Conservation (phyloP, 495 filamentous ascomycete genomes). For the Xylaria bambusicola region DNA sequence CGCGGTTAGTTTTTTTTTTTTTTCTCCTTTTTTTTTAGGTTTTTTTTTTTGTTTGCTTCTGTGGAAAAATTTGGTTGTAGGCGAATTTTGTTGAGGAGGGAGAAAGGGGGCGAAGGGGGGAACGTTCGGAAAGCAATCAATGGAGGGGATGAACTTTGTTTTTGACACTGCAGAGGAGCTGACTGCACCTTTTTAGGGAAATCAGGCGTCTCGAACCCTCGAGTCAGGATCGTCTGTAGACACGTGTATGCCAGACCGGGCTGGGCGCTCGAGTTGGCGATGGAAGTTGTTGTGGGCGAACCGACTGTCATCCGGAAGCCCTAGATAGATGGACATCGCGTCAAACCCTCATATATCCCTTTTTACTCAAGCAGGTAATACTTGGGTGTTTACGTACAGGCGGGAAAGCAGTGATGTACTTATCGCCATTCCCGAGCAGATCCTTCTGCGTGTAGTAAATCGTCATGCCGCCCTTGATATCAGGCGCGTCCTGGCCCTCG, state of each 20-base stretch:
- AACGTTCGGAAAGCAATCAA: no score
- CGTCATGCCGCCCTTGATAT: conserved; percentile 54
- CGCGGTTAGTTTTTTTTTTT: no score
- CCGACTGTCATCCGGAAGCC: conserved; percentile 59
- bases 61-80: no score
- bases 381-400: conserved; percentile 46
- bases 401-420: conserved; percentile 50
- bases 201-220: conserved; percentile 43
- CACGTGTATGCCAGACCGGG: conserved; percentile 51
- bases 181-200: conserved; percentile 45
- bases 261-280: conserved; percentile 28
- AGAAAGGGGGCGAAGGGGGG: no score
- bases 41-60: no score
- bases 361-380: no score
- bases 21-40: no score
- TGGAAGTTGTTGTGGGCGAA: conserved; percentile 36
- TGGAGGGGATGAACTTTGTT: no score
- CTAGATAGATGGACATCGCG: no score
- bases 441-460: conserved; percentile 55
- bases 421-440: conserved; percentile 40
- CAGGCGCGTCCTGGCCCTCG: conserved; percentile 29
- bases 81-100: no score
- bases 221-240: conserved; percentile 40
- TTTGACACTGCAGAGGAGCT: no score
- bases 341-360: no score